These are phyloP conservation scores for Lactifluus hygrophoroides DNA, from an alignment of 768 basidiomycete species.

Conservation along the genomic window DNA sequence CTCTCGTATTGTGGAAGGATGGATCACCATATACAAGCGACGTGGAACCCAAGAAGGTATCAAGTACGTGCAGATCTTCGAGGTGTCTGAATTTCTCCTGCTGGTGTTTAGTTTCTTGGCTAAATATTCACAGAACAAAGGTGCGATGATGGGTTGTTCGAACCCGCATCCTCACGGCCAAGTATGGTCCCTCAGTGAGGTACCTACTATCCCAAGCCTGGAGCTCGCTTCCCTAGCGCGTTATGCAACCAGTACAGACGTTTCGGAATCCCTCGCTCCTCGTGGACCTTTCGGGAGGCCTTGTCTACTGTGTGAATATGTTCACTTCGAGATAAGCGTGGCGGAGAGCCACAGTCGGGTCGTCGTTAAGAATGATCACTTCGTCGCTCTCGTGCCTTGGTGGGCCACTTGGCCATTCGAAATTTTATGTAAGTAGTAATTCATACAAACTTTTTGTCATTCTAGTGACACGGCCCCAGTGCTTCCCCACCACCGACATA, in stretches of 20 bases:
- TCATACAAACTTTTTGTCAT: conserved; percentile 4
- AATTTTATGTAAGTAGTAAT: conserved; percentile 57
- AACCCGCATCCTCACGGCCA: conserved; percentile 95
- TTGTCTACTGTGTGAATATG: conserved; percentile 77
- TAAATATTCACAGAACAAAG: conserved; percentile 27
- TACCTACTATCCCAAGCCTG: conserved; percentile 61
- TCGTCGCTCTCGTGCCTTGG: conserved; percentile 84
- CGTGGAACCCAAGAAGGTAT: conserved; percentile 61
- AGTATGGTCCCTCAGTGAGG: conserved; percentile 67
- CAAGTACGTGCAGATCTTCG: conserved; percentile 82
- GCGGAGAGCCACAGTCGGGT: conserved; percentile 45
- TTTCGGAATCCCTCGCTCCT: conserved; percentile 40
- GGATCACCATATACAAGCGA: conserved; percentile 54
- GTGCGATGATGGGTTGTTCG: conserved; percentile 89
- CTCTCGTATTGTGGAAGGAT: conserved; percentile 55
- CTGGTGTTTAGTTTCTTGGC: background rate
- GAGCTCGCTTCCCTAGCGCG: conserved; percentile 50
- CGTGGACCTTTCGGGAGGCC: conserved; percentile 47
- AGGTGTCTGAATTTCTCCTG: conserved; percentile 39
- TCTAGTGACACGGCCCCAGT: conserved; percentile 34
- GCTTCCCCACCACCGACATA: conserved; percentile 67
- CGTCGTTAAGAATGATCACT: conserved; percentile 64
- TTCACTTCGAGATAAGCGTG: conserved; percentile 48
- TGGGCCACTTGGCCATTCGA: conserved; percentile 97
- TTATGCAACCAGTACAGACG: conserved; percentile 35